Base-by-base conservation (phyloP, 2,329 filamentous ascomycete species). In the Orbilia blumenaviensis region DNA sequence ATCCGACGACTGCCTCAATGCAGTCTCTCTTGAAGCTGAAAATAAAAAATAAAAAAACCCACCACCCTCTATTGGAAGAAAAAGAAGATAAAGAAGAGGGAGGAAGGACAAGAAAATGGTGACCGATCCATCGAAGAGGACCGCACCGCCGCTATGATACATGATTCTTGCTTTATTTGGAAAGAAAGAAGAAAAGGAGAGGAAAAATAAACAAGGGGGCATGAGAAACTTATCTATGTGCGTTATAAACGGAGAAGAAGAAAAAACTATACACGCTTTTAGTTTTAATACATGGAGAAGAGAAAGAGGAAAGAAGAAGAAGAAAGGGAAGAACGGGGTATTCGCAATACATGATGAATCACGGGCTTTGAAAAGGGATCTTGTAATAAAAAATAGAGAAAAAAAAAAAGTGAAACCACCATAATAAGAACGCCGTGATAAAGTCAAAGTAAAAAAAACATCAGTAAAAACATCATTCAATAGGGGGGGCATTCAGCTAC, bases 201-300 rank as follows among this genome's bases (percentile, higher is more conserved):
- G 50, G 52, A 46, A 25, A 44, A 60, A 73, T 29, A 42, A 48
- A 52, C 16, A 27, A 48, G 18, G 7, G 16, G 5, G 27, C n/a
- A 12, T 14, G 18, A 32, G 27, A 29, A 61, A 32, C 7, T n/a
- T 2, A 3, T 63, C 41, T 46, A 46, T 46, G 16, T 42, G 36
- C 16, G 32, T 12, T 25, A 27, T 5, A 61, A 32, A 52, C 41
- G 5, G 38, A 2, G 18, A n/a, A n/a, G 14, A 62, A 21, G 18
- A 62, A 32, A 36, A 44, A 21, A 12, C 23, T 23, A 34, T 42
- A 63, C 32, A 56, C 52, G 32, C 52, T 56, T 56, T 56, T 56
- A 32, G n/a, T n/a, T 56, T 38, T 56, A 66, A n/a, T 66, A 52
- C 18, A 56, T 48, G 56, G n/a, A 48, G 29, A 41, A 60, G 44